phyloP scores from a whole-genome alignment of 176 grass and related monocot species.

The Metroxylon sagu region DNA sequence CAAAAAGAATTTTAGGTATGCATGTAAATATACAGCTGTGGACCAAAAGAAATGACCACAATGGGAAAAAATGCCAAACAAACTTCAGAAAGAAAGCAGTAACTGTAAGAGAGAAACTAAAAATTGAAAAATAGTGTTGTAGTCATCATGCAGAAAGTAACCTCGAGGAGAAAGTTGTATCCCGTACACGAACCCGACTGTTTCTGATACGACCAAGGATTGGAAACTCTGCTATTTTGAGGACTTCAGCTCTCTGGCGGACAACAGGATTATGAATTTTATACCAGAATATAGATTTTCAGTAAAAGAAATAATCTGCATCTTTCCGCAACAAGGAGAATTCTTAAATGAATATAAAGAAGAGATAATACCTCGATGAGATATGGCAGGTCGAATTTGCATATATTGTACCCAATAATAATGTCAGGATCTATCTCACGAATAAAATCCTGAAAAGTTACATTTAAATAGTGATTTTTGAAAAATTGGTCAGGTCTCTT shows the following conservation, averaged over 20 bases:
- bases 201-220: conserved; percentile 91
- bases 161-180: conserved; percentile 91
- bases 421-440: conserved; percentile 91
- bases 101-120: neutral
- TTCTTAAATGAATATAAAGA: neutral
- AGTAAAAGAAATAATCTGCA: no score
- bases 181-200: conserved; percentile 76
- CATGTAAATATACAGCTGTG: no score
- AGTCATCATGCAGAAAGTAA: conserved; percentile 10
- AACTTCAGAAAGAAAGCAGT: no score
- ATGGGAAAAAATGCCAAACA: no score
- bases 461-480: neutral
- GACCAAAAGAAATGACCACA: no score
- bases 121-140: neutral
- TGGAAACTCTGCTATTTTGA: conserved; percentile 89
- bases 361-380: conserved; percentile 61
- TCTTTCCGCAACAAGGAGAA: no score
- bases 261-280: neutral
- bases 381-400: conserved; percentile 98
- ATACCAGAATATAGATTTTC: no score
- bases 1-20: no score
- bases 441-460: conserved; percentile 70
- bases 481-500: no score
- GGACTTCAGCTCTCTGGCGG: conserved; percentile 90
- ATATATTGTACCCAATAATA: conserved; percentile 98